These are phyloP conservation scores for Chrysanthemum lavandulifolium DNA, from an alignment of 129 eudicot genomes.

Conservation along the genomic window DNA sequence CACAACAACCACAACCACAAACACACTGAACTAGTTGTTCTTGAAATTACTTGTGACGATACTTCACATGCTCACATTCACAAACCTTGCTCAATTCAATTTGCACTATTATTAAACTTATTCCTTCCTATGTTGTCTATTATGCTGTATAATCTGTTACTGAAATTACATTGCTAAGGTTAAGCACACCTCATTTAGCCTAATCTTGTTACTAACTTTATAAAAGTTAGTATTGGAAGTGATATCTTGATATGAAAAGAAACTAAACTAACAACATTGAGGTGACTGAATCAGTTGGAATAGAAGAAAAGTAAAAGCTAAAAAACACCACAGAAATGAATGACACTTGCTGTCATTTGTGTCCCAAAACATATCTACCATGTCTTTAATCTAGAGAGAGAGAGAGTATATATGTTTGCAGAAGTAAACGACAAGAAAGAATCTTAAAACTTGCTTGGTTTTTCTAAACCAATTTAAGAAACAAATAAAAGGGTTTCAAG, in stretches of 20 bases:
- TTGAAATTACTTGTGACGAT: too few species aligned
- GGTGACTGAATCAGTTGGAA: constrained; percentile 59
- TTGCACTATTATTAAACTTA: not conserved
- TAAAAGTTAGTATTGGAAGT: constrained; percentile 1
- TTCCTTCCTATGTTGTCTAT: not conserved
- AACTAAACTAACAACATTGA: constrained; percentile 39
- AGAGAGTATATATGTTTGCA: constrained; percentile 12
- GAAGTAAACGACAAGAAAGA: constrained; percentile 42
- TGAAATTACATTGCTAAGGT: too few species aligned
- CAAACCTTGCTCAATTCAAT: not conserved
- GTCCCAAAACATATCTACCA: constrained; percentile 29
- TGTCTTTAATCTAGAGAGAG: constrained; percentile 23
- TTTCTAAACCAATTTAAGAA: constrained; percentile 32
- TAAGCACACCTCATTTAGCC: not conserved
- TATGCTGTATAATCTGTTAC: too few species aligned
- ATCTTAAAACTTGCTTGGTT: not conserved
- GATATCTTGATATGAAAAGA: constrained; percentile 22
- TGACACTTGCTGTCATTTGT: constrained; percentile 29
- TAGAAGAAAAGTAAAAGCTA: constrained; percentile 24
- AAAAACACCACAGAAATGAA: constrained; percentile 21
- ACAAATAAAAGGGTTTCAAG: constrained; percentile 5
- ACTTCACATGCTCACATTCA: too few species aligned
- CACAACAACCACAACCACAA: too few species aligned
- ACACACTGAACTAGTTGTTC: not conserved
- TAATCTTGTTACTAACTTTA: constrained; percentile 14